These are phyloP conservation scores for Kwoniella botswanensis DNA, from an alignment of 768 basidiomycete species.

Conservation along the genomic window DNA sequence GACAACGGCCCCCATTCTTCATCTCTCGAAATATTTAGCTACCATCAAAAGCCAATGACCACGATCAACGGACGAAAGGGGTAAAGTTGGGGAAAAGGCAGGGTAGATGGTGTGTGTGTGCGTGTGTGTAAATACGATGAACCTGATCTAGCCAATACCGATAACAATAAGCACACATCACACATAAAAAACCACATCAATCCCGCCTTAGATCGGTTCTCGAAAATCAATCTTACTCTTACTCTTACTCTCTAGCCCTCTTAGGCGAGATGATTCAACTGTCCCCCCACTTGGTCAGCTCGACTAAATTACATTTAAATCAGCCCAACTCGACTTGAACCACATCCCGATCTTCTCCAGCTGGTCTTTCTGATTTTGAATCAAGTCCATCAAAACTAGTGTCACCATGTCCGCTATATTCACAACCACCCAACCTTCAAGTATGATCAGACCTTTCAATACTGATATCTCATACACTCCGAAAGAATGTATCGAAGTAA, in stretches of 20 bases:
- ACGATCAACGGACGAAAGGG: background rate
- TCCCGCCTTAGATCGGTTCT: background rate
- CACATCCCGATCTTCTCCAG: background rate
- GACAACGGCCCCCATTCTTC: no score
- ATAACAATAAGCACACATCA: background rate
- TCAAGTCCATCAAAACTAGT: background rate
- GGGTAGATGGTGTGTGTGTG: background rate
- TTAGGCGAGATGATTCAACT: background rate
- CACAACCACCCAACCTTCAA: background rate
- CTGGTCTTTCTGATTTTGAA: background rate
- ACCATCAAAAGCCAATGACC: background rate
- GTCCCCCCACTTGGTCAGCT: background rate
- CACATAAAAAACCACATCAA: background rate
- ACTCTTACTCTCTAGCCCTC: no score
- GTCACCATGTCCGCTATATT: constrained; percentile 1
- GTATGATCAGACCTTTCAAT: background rate
- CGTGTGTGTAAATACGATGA: background rate
- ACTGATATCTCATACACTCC: background rate
- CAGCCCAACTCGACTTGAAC: background rate
- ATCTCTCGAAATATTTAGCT: background rate
- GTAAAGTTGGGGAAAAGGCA: background rate
- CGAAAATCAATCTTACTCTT: background rate
- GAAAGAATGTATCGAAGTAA: constrained; percentile 10
- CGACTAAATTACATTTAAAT: background rate
- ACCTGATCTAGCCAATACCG: constrained; percentile 11